These are phyloP conservation scores for Aphelidium insulamus DNA, from an alignment of 371 early-diverging fungal species.

Conservation along the genomic window DNA sequence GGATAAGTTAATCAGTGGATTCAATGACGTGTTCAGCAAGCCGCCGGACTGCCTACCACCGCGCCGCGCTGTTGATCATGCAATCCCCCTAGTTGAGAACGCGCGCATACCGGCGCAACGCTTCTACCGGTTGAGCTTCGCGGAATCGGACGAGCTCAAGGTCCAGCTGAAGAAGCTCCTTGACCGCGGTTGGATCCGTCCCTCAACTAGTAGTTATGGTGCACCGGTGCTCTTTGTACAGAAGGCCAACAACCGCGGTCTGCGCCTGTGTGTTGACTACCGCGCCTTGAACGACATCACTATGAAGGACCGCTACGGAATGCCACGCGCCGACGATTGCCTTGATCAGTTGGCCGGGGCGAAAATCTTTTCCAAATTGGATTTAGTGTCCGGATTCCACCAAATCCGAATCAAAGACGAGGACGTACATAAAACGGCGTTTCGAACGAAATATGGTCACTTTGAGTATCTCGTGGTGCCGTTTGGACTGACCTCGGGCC, in stretches of 20 bases:
- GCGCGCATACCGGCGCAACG: constrained; percentile 5
- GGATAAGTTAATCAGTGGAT: too few species aligned
- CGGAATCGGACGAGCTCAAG: constrained; percentile 9
- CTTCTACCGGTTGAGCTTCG: constrained; percentile 8
- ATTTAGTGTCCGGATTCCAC: constrained; percentile 15
- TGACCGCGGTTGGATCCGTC: constrained; percentile 5
- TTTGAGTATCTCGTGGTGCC: constrained; percentile 17
- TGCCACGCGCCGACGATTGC: constrained; percentile 13
- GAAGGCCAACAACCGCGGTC: constrained; percentile 13
- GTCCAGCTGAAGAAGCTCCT: constrained; percentile 11
- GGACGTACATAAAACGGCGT: constrained; percentile 7
- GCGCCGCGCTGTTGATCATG: constrained; percentile 4
- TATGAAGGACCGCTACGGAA: constrained; percentile 13
- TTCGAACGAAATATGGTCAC: constrained; percentile 9
- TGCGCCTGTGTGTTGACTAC: constrained; percentile 21
- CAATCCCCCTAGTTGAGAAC: constrained; percentile 6
- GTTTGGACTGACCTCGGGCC: constrained; percentile 15
- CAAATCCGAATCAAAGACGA: constrained; percentile 10
- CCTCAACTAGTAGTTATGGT: constrained; percentile 10
- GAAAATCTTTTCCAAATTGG: constrained; percentile 12
- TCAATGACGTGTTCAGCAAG: too few species aligned
- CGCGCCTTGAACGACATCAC: constrained; percentile 19
- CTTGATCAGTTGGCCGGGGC: constrained; percentile 6
- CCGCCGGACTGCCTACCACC: neutral
- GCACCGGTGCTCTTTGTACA: constrained; percentile 14